These are phyloP conservation scores for Pugionium cornutum DNA, from an alignment of 345 rosid genomes.

Conservation along the genomic window DNA sequence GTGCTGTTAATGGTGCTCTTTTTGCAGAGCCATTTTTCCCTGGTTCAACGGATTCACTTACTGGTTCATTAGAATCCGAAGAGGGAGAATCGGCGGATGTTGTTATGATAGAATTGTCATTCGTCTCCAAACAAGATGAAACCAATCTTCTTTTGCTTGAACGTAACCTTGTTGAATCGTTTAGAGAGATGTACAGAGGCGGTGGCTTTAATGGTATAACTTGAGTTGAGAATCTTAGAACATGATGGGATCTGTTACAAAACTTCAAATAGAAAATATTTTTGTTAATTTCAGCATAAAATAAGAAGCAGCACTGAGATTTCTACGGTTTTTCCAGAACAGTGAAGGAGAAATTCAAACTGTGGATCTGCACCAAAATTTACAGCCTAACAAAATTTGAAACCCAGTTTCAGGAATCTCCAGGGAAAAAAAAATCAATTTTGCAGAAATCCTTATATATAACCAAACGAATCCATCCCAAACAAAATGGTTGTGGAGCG, in stretches of 20 bases:
- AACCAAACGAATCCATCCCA: constrained; percentile 3
- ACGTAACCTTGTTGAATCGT: constrained; percentile 16
- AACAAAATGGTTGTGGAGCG: not conserved
- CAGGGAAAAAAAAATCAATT: not conserved
- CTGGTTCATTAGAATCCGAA: constrained; percentile 33
- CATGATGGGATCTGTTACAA: constrained; percentile 13
- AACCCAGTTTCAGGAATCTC: not conserved
- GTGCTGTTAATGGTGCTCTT: constrained; percentile 67
- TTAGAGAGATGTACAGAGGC: constrained; percentile 8
- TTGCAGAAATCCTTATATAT: not conserved
- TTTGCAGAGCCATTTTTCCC: constrained; percentile 46
- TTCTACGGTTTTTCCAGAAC: constrained; percentile 4
- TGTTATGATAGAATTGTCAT: constrained; percentile 39
- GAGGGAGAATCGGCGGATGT: constrained; percentile 22
- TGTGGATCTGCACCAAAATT: not conserved
- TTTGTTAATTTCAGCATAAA: constrained; percentile 16
- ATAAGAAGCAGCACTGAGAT: not conserved
- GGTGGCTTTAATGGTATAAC: constrained; percentile 18
- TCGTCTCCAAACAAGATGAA: constrained; percentile 43
- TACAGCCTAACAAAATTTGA: not conserved
- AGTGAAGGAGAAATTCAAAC: not conserved
- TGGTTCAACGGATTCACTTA: constrained; percentile 38
- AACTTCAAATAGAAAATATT: constrained; percentile 29
- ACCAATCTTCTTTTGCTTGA: constrained; percentile 39
- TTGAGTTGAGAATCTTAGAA: constrained; percentile 2